Base-by-base conservation (phyloP, 1,284 basidiomycete genomes). In the Apiotrichum mycotoxinovorans region DNA sequence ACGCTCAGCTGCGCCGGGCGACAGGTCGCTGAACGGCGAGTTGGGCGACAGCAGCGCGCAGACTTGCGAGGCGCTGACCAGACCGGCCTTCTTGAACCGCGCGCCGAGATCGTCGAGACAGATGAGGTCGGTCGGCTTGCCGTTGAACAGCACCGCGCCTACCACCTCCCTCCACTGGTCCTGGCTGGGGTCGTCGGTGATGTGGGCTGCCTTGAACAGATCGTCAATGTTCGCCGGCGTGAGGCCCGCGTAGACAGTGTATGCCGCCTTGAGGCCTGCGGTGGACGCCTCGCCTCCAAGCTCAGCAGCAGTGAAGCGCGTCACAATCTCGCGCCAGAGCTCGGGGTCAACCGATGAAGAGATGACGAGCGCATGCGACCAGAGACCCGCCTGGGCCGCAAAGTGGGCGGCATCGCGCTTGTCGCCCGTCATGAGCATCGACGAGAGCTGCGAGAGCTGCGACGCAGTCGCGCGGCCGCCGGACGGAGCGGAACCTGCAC, bases 351-450 rank as follows among this genome's bases (percentile, higher is more conserved):
- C 83, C 54, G 89, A 88, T 69, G 90, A 94, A 10, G 96, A 87
- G 60, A 98, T 94, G 47, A 98, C 80, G 83, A 98, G 85, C 1
- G 96, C 96, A 74, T 99, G 96, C 1, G 91, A 86, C 93, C 94
- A 99, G 62, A 98, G 78, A 66, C 84, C 87, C 71, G 93, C 84
- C 58, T 92, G 86, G 27, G 92, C 81, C 4, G 96, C 95, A 70
- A 87, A 92, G 57, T 87, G 85, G 67, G 91, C 92, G 0, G 96
- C 96, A 62, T 88, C 85, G 26, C 85, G 84, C 56, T 90, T 87
- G 64, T 97, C 86, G 17, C 96, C 96, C 45, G 84, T 82, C 10
- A 92, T 76, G 14, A 97, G 81, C 55, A 90, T 83, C 30, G 83
- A 82, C 61, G 91, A 86, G 54, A 97, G 87, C 68, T 85, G 85